A percentile compares a stretch with the other conserved stretches of the same genome.
Evolutionary conservation across 2,329 filamentous ascomycete species (phyloP).

Genomic region (Neoarthrinium moseri): DNA sequence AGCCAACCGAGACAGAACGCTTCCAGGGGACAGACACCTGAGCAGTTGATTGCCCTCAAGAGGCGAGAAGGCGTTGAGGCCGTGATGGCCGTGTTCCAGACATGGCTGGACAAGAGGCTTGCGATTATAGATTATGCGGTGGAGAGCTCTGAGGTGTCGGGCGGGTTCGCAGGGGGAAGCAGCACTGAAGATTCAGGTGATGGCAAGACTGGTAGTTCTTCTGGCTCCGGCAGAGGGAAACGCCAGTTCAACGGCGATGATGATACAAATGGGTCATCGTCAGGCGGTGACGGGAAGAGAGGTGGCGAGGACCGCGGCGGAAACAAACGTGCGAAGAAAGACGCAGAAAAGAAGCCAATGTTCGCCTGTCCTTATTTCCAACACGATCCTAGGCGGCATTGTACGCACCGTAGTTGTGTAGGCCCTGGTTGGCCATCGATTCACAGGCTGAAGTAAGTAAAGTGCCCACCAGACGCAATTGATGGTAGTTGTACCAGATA

Average conservation of each 20-base stretch:
- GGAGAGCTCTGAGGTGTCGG: conserved; percentile 23
- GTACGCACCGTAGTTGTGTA: conserved; percentile 19
- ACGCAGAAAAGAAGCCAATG: conserved; percentile 23
- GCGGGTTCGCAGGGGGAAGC: conserved; percentile 6
- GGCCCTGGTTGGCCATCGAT: conserved; percentile 26
- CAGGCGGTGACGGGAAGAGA: conserved; percentile 27
- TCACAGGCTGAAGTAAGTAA: conserved; percentile 28
- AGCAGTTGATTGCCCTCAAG: conserved; percentile 26
- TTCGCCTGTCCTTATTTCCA: conserved; percentile 37
- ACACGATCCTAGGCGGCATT: conserved; percentile 25
- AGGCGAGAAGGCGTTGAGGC: conserved; percentile 21
- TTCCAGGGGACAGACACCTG: conserved; percentile 20
- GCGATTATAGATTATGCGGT: conserved; percentile 25
- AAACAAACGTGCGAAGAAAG: conserved; percentile 35
- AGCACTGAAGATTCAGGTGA: conserved; percentile 10
- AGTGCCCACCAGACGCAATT: no score
- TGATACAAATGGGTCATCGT: conserved; percentile 22
- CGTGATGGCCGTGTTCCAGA: conserved; percentile 26
- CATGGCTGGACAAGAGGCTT: conserved; percentile 27
- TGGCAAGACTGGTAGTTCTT: conserved; percentile 14
- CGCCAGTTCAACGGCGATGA: conserved; percentile 25
- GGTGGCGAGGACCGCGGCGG: conserved; percentile 29
- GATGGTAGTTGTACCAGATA: no score
- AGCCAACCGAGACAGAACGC: conserved; percentile 18
- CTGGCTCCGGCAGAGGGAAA: conserved; percentile 18